A percentile compares a stretch with the other conserved stretches of the same genome.
Conservation (phyloP, 1,284 basidiomycete genomes). For the Tetrapyrgos nigripes region DNA sequence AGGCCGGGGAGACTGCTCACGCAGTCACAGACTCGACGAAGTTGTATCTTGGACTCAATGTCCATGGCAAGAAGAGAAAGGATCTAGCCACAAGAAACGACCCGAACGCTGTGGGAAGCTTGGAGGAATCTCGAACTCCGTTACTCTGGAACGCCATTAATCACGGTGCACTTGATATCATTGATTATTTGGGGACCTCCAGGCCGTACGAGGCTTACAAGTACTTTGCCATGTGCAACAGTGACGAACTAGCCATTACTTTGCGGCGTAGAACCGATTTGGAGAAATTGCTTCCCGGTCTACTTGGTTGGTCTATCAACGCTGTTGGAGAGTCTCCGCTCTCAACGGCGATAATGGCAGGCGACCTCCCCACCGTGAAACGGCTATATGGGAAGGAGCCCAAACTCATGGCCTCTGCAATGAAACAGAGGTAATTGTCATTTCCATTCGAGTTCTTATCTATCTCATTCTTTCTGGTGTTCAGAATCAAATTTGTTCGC, state of each 20-base stretch:
- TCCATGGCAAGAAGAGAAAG: slow-evolving; percentile 64
- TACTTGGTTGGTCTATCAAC: slow-evolving; percentile 55
- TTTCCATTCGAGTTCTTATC: not conserved
- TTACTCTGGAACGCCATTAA: slow-evolving; percentile 53
- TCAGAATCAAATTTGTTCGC: slow-evolving; percentile 52
- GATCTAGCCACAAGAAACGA: slow-evolving; percentile 56
- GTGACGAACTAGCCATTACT: slow-evolving; percentile 43
- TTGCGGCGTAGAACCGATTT: slow-evolving; percentile 43
- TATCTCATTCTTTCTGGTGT: not conserved
- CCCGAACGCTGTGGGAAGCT: slow-evolving; percentile 40
- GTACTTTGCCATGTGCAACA: slow-evolving; percentile 50
- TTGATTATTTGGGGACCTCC: slow-evolving; percentile 52
- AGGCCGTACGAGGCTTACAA: slow-evolving; percentile 42
- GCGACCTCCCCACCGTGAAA: slow-evolving; percentile 46
- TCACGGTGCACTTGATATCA: slow-evolving; percentile 36
- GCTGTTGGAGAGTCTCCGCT: slow-evolving; percentile 56
- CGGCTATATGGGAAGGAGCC: slow-evolving; percentile 47
- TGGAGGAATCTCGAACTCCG: slow-evolving; percentile 24
- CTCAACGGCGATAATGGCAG: slow-evolving; percentile 44
- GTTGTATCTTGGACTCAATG: slow-evolving; percentile 61
- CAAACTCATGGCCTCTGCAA: slow-evolving; percentile 41
- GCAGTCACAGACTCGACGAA: slow-evolving; percentile 47
- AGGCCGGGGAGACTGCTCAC: slow-evolving; percentile 19
- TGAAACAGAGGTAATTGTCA: slow-evolving; percentile 47
- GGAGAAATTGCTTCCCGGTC: slow-evolving; percentile 45